Evolutionary conservation across 1,284 basidiomycete genomes (phyloP).

Genomic region (Naganishia sp.): DNA sequence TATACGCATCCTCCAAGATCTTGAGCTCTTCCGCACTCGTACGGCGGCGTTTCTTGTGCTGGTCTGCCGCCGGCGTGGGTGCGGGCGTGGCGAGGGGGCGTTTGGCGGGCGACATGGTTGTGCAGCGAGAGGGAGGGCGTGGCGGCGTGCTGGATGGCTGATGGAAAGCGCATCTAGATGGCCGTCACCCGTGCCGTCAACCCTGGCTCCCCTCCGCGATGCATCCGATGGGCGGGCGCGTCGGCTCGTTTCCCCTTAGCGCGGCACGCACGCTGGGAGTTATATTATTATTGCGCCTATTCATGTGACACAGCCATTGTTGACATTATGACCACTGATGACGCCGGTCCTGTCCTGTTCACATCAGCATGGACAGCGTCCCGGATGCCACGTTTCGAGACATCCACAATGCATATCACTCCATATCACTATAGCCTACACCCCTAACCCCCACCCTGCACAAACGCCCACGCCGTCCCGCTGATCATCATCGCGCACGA

Average conservation of each 20-base stretch:
- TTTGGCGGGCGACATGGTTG: slow-evolving; percentile 8
- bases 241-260: not conserved
- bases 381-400: not conserved
- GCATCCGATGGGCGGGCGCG: not conserved
- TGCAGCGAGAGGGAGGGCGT: not conserved
- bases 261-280: not conserved
- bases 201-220: no score
- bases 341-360: no score
- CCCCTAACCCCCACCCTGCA: slow-evolving; percentile 37
- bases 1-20: slow-evolving; percentile 36
- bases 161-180: not conserved
- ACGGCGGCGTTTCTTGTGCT: slow-evolving; percentile 33
- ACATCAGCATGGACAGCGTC: not conserved
- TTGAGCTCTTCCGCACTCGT: slow-evolving; percentile 35
- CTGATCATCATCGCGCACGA: slow-evolving; percentile 69
- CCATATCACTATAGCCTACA: not conserved
- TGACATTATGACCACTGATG: not conserved
- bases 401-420: not conserved
- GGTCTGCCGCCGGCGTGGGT: not conserved
- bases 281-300: not conserved
- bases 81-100: not conserved
- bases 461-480: slow-evolving; percentile 73
- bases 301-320: slow-evolving; percentile 1
- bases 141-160: not conserved
- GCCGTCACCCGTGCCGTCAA: no score